These are phyloP conservation scores for Chlamydomonas sp. DNA, from an alignment of 139 green algal genomes.

Conservation along the genomic window DNA sequence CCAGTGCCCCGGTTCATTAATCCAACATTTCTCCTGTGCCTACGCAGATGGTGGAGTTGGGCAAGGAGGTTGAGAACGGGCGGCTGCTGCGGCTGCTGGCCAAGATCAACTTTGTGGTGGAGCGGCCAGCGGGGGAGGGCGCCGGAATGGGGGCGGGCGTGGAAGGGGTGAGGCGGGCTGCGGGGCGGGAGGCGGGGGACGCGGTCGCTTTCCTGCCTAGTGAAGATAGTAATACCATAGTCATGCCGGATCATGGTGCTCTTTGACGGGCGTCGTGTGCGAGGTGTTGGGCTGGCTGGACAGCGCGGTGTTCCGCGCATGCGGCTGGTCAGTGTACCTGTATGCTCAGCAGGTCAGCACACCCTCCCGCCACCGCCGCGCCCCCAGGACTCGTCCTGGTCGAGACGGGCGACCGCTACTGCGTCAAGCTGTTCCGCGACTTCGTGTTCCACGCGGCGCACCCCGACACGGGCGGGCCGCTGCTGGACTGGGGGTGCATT, in stretches of 20 bases:
- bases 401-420: conserved; percentile 85
- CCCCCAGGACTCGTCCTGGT: conserved; percentile 50
- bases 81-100: conserved; percentile 87
- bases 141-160: too few species aligned
- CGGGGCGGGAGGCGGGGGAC: neutral
- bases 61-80: conserved; percentile 90
- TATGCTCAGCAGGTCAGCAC: neutral
- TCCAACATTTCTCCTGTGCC: neutral
- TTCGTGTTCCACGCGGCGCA: conserved; percentile 89
- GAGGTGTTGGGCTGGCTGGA: too few species aligned
- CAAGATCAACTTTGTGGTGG: conserved; percentile 82
- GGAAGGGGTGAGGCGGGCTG: conserved; percentile 2
- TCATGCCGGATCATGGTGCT: too few species aligned
- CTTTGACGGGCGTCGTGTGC: too few species aligned
- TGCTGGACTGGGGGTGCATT: conserved; percentile 91
- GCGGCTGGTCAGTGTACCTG: neutral
- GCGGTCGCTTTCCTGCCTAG: too few species aligned
- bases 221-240: too few species aligned
- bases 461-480: conserved; percentile 70
- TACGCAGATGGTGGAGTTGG: conserved; percentile 71
- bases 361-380: too few species aligned
- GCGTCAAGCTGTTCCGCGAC: conserved; percentile 94
- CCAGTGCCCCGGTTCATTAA: neutral
- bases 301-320: too few species aligned
- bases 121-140: conserved; percentile 70